Evolutionary conservation across 306 rosid species (phyloP).

Genomic region (Lathyrus aphaca): DNA sequence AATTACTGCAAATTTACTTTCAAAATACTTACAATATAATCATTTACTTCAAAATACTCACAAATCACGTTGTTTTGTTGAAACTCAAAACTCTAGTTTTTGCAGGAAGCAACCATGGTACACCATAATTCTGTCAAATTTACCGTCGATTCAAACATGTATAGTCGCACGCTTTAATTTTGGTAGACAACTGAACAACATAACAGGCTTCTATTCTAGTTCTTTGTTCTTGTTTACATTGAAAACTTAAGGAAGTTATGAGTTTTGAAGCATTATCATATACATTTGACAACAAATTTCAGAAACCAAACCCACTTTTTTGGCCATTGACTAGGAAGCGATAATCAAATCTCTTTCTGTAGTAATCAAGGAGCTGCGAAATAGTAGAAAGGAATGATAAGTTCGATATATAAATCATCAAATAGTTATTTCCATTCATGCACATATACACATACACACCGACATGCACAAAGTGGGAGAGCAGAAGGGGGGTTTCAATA

Average conservation of each 20-base stretch:
- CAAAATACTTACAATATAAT: too few species aligned
- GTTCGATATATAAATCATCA: constrained; percentile 10
- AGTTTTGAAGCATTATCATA: constrained; percentile 13
- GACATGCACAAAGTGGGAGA: background rate
- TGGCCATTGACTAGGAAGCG: background rate
- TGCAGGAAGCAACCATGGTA: background rate
- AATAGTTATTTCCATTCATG: background rate
- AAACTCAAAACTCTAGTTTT: background rate
- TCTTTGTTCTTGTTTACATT: constrained; percentile 24
- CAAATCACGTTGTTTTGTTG: background rate
- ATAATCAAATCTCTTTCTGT: constrained; percentile 11
- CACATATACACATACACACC: background rate
- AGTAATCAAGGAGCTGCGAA: constrained; percentile 46
- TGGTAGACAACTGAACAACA: constrained; percentile 3
- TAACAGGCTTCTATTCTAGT: background rate
- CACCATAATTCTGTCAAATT: background rate
- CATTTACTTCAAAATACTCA: background rate
- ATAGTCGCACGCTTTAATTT: background rate
- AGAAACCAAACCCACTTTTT: background rate
- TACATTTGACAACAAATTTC: constrained; percentile 8
- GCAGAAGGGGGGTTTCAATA: background rate
- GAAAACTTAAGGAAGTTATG: background rate
- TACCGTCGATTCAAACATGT: background rate
- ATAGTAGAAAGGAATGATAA: constrained; percentile 13
- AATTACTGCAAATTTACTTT: too few species aligned